phyloP scores from a whole-genome alignment of 1,139 yeast genomes.

The Taphrina deformans region DNA sequence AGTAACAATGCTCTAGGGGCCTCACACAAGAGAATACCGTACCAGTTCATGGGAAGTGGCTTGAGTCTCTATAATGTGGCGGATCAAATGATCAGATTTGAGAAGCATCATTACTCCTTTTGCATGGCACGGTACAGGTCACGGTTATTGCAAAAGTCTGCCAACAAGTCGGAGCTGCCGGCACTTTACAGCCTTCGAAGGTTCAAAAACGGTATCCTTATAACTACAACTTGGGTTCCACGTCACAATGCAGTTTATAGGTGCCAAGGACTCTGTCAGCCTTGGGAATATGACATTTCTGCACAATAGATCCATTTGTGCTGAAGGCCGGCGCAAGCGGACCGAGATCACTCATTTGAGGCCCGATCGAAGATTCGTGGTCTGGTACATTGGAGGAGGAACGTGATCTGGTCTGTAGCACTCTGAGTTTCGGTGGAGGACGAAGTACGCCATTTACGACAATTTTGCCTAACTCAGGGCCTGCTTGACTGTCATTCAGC shows the following conservation, averaged over 20 bases:
- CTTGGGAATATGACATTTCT: not conserved
- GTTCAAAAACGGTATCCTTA: no score
- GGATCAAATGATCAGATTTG: not conserved
- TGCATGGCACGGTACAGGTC: no score
- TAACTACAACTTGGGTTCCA: no score
- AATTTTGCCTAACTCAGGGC: not conserved
- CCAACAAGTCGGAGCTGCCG: no score
- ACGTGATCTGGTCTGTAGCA: not conserved
- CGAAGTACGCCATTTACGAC: not conserved
- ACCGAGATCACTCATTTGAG: not conserved
- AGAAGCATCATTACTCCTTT: no score
- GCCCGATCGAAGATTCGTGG: not conserved
- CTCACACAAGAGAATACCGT: not conserved
- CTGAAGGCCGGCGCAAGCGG: not conserved
- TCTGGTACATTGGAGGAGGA: no score
- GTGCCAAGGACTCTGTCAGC: not conserved
- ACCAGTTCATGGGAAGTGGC: not conserved
- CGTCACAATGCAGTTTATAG: no score
- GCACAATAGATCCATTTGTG: not conserved
- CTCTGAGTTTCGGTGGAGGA: not conserved
- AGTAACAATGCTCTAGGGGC: not conserved
- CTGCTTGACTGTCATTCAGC: no score
- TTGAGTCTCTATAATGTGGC: not conserved
- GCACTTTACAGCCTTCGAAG: no score
- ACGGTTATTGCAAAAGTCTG: no score